Evolutionary conservation across 192 early-diverging fungal genomes (phyloP).

Genomic region (Coemansia furcata): DNA sequence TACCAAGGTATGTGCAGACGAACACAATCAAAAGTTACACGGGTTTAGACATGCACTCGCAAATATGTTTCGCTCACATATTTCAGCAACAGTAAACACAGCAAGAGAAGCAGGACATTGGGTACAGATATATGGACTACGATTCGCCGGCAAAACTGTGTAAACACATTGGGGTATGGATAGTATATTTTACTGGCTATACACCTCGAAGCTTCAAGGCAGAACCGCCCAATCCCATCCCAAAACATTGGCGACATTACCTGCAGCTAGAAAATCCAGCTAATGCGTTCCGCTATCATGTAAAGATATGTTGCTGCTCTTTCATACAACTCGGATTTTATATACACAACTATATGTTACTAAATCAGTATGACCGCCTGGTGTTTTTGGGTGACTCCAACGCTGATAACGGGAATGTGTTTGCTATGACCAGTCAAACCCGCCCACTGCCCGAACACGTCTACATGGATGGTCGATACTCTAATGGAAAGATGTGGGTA

Average conservation of each 20-base stretch:
- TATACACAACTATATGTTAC: neutral
- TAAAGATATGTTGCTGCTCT: neutral
- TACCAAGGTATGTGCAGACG: neutral
- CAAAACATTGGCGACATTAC: neutral
- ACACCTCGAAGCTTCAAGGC: neutral
- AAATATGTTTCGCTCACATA: neutral
- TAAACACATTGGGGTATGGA: neutral
- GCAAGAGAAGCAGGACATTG: neutral
- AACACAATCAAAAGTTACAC: neutral
- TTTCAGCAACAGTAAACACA: neutral
- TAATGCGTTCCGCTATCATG: neutral
- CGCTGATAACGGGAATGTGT: constrained; percentile 45
- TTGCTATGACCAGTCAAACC: constrained; percentile 24
- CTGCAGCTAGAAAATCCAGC: neutral
- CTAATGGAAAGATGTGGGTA: constrained; percentile 37
- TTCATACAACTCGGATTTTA: neutral
- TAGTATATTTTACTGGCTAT: neutral
- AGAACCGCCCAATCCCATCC: neutral
- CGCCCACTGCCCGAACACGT: constrained; percentile 20
- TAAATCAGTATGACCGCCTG: constrained; percentile 24
- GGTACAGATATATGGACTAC: neutral
- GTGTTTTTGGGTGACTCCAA: constrained; percentile 51
- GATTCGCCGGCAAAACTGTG: neutral
- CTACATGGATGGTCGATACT: constrained; percentile 46
- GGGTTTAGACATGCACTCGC: neutral